These are phyloP conservation scores for Hypomyces perniciosus DNA, from an alignment of 2,329 filamentous ascomycete genomes.

Conservation along the genomic window DNA sequence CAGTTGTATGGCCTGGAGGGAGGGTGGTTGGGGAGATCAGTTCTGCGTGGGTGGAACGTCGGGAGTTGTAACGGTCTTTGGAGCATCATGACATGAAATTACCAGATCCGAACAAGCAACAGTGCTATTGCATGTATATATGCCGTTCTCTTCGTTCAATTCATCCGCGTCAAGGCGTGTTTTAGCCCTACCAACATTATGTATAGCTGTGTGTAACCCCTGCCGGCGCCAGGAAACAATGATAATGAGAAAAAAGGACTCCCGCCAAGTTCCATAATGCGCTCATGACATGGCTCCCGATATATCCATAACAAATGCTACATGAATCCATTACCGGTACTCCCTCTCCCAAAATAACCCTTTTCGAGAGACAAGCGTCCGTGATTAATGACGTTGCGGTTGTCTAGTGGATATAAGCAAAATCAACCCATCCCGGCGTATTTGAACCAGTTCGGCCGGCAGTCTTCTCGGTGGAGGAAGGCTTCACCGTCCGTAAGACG, in stretches of 20 bases:
- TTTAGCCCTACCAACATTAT: too few relatives aligned
- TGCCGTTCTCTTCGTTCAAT: background rate
- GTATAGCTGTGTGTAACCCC: background rate
- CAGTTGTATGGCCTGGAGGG: slow-evolving; percentile 58
- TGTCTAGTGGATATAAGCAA: too few relatives aligned
- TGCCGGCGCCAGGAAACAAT: slow-evolving; percentile 18
- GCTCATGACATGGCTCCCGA: background rate
- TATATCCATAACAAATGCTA: slow-evolving; percentile 14
- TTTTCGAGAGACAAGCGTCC: background rate
- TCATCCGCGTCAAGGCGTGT: too few relatives aligned
- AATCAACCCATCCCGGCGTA: slow-evolving; percentile 72
- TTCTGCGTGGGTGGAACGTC: slow-evolving; percentile 62
- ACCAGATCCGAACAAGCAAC: background rate
- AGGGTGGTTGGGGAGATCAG: slow-evolving; percentile 56
- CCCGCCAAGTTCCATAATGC: slow-evolving; percentile 10
- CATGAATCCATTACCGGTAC: slow-evolving; percentile 8
- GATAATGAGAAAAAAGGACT: background rate
- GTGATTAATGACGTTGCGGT: background rate
- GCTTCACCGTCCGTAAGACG: slow-evolving; percentile 83
- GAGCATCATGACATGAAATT: slow-evolving; percentile 23
- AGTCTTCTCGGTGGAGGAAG: slow-evolving; percentile 86
- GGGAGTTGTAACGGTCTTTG: slow-evolving; percentile 59
- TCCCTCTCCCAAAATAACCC: too few relatives aligned
- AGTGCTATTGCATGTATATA: slow-evolving; percentile 11
- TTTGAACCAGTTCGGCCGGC: slow-evolving; percentile 95